Percentiles rank a stretch among this genome's conserved stretches.
Conservation (phyloP, 2,329 filamentous ascomycete species). For the Neoascochyta sp. region DNA sequence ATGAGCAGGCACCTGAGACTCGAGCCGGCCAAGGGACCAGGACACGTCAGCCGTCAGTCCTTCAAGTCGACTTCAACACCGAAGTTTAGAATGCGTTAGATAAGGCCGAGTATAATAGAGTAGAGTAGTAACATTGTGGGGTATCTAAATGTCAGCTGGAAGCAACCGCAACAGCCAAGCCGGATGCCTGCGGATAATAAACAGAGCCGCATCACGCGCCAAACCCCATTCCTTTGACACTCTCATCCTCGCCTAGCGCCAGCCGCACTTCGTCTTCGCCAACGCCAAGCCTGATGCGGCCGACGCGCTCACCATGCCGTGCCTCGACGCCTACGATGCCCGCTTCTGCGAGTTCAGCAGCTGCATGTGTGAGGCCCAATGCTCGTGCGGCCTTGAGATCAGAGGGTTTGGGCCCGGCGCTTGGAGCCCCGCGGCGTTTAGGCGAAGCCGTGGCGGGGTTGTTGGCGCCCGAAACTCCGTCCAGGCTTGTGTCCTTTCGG, state of each 20-base stretch:
- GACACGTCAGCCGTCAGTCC: too few species aligned
- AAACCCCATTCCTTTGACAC: constrained; percentile 72
- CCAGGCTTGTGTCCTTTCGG: constrained; percentile 24
- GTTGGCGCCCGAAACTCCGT: constrained; percentile 7
- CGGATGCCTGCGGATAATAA: not conserved
- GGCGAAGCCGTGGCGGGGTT: constrained; percentile 12
- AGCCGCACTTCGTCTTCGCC: constrained; percentile 87
- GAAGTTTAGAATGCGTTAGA: too few species aligned
- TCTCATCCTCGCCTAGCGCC: constrained; percentile 82
- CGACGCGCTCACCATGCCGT: constrained; percentile 73
- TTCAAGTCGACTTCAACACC: too few species aligned
- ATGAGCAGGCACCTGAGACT: too few species aligned
- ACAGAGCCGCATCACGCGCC: constrained; percentile 12
- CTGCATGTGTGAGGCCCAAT: constrained; percentile 64
- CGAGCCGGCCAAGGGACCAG: too few species aligned
- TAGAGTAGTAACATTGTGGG: too few species aligned
- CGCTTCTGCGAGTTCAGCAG: constrained; percentile 78
- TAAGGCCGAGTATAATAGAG: too few species aligned
- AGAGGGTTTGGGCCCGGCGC: constrained; percentile 18
- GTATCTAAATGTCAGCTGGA: too few species aligned
- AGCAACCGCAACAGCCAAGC: too few species aligned
- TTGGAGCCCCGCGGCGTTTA: constrained; percentile 14
- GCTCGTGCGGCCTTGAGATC: constrained; percentile 43
- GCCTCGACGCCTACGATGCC: constrained; percentile 83
- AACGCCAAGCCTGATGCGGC: constrained; percentile 79